A percentile compares a stretch with the other conserved stretches of the same genome.
These are phyloP conservation scores for Cladosporium sp. DNA, from an alignment of 2,329 filamentous ascomycete species.

Conservation along the genomic window DNA sequence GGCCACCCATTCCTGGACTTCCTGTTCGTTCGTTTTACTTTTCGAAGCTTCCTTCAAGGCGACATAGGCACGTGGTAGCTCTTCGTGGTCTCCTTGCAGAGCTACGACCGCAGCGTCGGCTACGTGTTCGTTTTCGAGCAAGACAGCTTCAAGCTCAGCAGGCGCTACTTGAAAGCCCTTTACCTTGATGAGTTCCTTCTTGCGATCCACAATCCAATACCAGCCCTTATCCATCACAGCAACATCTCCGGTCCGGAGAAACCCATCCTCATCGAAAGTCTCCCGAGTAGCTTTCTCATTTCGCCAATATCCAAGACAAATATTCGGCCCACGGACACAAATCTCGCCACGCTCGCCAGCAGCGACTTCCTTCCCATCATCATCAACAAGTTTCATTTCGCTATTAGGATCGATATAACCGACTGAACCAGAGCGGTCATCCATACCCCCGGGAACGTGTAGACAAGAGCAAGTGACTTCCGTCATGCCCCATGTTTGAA, in stretches of 20 bases:
- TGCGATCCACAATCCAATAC: slow-evolving; percentile 83
- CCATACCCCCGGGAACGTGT: slow-evolving; percentile 32
- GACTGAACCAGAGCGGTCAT: slow-evolving; percentile 57
- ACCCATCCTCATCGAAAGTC: slow-evolving; percentile 70
- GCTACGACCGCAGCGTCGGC: slow-evolving; percentile 44
- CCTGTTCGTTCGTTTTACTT: slow-evolving; percentile 30
- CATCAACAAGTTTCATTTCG: slow-evolving; percentile 72
- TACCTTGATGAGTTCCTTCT: slow-evolving; percentile 62
- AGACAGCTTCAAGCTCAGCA: slow-evolving; percentile 44
- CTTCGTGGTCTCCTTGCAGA: slow-evolving; percentile 41
- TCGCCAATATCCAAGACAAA: slow-evolving; percentile 75
- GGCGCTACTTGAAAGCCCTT: slow-evolving; percentile 44
- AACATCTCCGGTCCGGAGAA: slow-evolving; percentile 86
- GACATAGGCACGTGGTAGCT: slow-evolving; percentile 43
- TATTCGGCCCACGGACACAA: slow-evolving; percentile 73
- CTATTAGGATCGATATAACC: slow-evolving; percentile 75
- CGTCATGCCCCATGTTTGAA: slow-evolving; percentile 87
- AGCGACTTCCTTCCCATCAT: slow-evolving; percentile 54
- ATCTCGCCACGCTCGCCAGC: slow-evolving; percentile 54
- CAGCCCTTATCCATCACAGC: slow-evolving; percentile 76
- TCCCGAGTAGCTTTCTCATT: slow-evolving; percentile 65
- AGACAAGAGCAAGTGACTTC: slow-evolving; percentile 66
- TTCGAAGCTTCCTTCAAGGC: slow-evolving; percentile 33
- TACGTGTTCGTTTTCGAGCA: slow-evolving; percentile 39
- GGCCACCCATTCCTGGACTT: slow-evolving; percentile 41